Evolutionary conservation across 371 early-diverging fungal species (phyloP), one percentile per base, ranked within the genome.

Genomic region (Saksenaea oblongispora): DNA sequence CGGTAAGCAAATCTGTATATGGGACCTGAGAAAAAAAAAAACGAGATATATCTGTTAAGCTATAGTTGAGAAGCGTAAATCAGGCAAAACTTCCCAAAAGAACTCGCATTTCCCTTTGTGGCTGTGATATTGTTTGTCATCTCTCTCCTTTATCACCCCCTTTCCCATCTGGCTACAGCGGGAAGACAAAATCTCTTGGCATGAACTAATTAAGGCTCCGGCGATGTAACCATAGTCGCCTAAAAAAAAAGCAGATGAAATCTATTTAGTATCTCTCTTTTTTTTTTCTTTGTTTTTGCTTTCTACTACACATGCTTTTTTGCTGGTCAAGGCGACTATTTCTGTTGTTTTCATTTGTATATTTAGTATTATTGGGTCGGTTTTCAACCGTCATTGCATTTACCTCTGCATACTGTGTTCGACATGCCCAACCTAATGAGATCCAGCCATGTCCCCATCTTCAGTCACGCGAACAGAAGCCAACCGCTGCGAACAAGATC

Each of bases 181-280:
- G 39, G 15, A 59, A 59, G 31, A 36, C 34, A 17, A 17, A 69
- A n/a, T 22, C 59, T 13, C 66, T 63, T 58, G 63, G 65, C n/a
- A 35, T 72, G 27, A 57, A 9, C 14, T 63, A 34, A 71, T 64
- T 9, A 44, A 24, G 13, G 37, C 62, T 27, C 70, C 71, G 9
- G 39, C 27, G 10, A 47, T 47, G 51, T 47, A 47, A 47, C 51
- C 51, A 22, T 47, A 22, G 51, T 47, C 24, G 10, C 51, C 67
- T 14, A 8, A 59, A 22, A 60, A 60, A 58, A 65, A 70, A 61
- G 54, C 58, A 7, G 18, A 17, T 47, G 51, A 10, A 17, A 47
- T 47, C 27, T 41, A 4, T 22, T 47, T 22, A 8, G 10, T n/a
- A 22, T n/a, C 10, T 47, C 7, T 47, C 22, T 47, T 1, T 47